phyloP scores from a whole-genome alignment of 1,139 yeast genomes.

The Diutina catenulata region DNA sequence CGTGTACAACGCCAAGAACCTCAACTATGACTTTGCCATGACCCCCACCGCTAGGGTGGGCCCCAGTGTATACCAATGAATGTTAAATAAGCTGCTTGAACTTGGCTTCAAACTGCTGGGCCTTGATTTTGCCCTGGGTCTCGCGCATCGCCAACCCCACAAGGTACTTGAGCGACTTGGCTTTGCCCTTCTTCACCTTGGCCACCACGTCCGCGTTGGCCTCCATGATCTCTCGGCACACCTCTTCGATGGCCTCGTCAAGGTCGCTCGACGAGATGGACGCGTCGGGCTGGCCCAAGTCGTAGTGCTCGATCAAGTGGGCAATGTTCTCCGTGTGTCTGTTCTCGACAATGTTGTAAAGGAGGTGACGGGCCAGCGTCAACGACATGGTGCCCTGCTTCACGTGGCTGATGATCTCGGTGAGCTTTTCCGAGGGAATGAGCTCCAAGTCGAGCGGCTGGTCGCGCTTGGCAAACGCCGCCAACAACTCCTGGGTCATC shows the following conservation, averaged over 20 bases:
- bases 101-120: constrained; percentile 23
- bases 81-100: constrained; percentile 21
- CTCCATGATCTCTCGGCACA: constrained; percentile 42
- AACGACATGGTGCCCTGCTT: background rate
- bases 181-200: constrained; percentile 46
- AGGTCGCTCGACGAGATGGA: constrained; percentile 16
- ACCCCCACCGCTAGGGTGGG: background rate
- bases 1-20: background rate
- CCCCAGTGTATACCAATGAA: constrained; percentile 11
- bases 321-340: constrained; percentile 10
- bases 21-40: background rate
- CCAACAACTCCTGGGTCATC: constrained; percentile 75
- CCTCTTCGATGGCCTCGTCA: constrained; percentile 31
- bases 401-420: background rate
- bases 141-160: constrained; percentile 79
- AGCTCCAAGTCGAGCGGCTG: constrained; percentile 22
- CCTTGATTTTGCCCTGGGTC: constrained; percentile 55
- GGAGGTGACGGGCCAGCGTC: constrained; percentile 1
- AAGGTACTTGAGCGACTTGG: constrained; percentile 57
- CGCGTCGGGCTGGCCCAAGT: constrained; percentile 27
- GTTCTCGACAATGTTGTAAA: background rate
- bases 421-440: constrained; percentile 16
- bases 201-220: constrained; percentile 46
- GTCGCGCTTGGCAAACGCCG: constrained; percentile 47
- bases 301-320: constrained; percentile 30